Base-by-base conservation (phyloP, 1,284 basidiomycete species). In the Vanrija sp. region DNA sequence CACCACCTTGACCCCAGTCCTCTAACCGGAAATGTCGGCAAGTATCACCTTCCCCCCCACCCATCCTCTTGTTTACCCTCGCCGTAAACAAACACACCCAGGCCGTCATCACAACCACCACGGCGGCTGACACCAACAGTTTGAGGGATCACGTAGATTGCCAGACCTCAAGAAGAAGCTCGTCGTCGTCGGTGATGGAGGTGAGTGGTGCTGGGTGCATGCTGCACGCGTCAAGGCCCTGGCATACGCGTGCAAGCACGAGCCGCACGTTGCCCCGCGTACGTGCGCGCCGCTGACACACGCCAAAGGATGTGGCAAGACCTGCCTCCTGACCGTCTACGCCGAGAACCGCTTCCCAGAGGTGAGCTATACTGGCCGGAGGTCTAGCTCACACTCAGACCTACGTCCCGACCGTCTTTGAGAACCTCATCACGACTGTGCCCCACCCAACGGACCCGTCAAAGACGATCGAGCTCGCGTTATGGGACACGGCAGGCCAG, bases 401-500 rank as follows among this genome's bases (percentile, higher is more conserved):
- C 54, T 98, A 98, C 77, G 88, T 98, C 59, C 94, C 95, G 22
- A 98, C 94, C 19, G 94, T 98, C 8, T 98, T 98, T 73, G 95
- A 98, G 77, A 97, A 94, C 82, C 89, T 93, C 68, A 89, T 97
- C 53, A 95, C 94, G 10, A 85, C 88, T 65, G 86, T 96, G 47
- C 82, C 86, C 41, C 65, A 69, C 10, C 75, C 75, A 6, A 88
- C 87, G 64, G 92, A 97, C 41, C 68, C 73, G 4, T 85, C 87
- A 52, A 96, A 95, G 77, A 81, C 85, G 44, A 85, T 98, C 64
- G 94, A 98, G 75, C 83, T 98, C 35, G 93, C 94, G 5, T 81
- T 98, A 31, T 98, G 94, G 94, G 94, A 98, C 77, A 98, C 95
- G 0, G 95, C 94, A 4, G 94, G 95, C 19, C 94, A 98, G 77